A percentile compares a stretch with the other conserved stretches of the same genome.
Evolutionary conservation across 2,329 filamentous ascomycete genomes (phyloP).

Genomic region (Stylonectria norvegica): DNA sequence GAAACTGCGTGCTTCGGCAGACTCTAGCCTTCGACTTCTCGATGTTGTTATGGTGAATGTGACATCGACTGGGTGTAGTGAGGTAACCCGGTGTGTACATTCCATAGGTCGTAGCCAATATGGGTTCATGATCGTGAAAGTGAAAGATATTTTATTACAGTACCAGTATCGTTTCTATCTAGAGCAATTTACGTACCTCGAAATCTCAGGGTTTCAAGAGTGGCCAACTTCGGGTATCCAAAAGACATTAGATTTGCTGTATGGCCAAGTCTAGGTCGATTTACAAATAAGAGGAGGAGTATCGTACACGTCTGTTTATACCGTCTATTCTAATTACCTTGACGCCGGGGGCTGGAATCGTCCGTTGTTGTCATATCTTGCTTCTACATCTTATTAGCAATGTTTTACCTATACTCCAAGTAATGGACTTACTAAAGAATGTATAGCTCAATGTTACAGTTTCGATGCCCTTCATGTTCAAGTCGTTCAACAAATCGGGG

Average conservation of each 20-base stretch:
- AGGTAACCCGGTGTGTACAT: no score
- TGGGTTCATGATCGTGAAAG: no score
- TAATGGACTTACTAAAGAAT: constrained; percentile 86
- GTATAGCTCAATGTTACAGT: constrained; percentile 96
- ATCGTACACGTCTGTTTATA: constrained; percentile 16
- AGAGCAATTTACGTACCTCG: no score
- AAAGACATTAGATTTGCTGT: constrained; percentile 6
- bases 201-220: no score
- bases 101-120: no score
- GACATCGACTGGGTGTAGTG: no score
- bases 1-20: no score
- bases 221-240: not conserved
- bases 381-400: constrained; percentile 40
- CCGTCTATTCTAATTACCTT: constrained; percentile 9
- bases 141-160: no score
- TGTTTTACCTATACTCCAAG: no score
- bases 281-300: constrained; percentile 17
- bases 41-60: no score
- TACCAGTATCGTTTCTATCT: no score
- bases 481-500: constrained; percentile 86
- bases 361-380: constrained; percentile 46
- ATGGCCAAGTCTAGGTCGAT: constrained; percentile 7
- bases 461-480: constrained; percentile 90
- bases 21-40: no score
- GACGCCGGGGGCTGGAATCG: constrained; percentile 35